These are phyloP conservation scores for Botrytis squamosa DNA, from an alignment of 2,329 filamentous ascomycete genomes.

Conservation along the genomic window DNA sequence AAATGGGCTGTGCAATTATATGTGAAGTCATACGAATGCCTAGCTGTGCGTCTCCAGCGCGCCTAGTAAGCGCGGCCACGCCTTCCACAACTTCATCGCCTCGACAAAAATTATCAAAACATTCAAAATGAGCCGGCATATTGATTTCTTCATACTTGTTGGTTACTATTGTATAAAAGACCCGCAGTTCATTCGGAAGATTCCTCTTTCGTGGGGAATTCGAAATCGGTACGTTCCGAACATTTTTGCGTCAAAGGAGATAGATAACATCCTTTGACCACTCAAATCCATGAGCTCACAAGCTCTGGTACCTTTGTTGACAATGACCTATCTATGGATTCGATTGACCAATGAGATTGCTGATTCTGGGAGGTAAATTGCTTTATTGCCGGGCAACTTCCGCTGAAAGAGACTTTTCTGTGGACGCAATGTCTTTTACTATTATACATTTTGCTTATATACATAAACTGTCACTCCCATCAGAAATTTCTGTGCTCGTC, in stretches of 20 bases:
- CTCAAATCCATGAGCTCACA: background rate
- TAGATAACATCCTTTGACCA: background rate
- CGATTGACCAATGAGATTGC: background rate
- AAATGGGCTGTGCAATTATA: background rate
- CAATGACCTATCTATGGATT: background rate
- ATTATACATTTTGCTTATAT: background rate
- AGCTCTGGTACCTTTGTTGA: background rate
- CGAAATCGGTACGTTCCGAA: background rate
- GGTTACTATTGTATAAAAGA: background rate
- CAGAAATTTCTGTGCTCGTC: background rate
- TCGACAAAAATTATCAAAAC: background rate
- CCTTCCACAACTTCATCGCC: background rate
- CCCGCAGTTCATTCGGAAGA: background rate
- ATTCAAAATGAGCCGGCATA: background rate
- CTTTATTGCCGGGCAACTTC: conserved; percentile 7
- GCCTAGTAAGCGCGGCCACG: background rate
- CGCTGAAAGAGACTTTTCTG: background rate
- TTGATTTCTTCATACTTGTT: too few relatives aligned
- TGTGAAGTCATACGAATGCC: conserved; percentile 1
- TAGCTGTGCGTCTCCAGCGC: background rate
- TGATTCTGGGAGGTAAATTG: background rate
- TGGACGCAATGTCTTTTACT: background rate
- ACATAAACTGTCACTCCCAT: background rate
- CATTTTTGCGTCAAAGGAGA: background rate
- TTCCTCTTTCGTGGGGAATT: background rate